These are phyloP conservation scores for Xylaria sp. DNA, from an alignment of 2,329 filamentous ascomycete species.

Conservation along the genomic window DNA sequence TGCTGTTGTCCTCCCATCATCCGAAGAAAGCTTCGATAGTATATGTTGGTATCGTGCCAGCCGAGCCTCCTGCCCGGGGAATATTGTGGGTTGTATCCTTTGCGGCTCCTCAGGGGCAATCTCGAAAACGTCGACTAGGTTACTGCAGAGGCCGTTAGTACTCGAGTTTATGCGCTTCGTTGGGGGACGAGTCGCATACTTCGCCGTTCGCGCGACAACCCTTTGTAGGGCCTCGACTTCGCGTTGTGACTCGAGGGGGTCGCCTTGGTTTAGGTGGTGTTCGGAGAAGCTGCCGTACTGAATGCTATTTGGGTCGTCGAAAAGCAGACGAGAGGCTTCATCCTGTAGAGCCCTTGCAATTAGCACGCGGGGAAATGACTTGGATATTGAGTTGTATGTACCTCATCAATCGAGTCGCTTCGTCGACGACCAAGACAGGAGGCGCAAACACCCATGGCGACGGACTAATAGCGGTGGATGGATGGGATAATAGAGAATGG, in stretches of 20 bases:
- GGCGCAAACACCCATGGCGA: conserved; percentile 68
- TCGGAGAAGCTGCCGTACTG: conserved; percentile 74
- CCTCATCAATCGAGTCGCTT: conserved; percentile 66
- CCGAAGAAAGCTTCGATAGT: conserved; percentile 66
- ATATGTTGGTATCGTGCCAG: conserved; percentile 70
- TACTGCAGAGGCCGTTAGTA: conserved; percentile 57
- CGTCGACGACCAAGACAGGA: conserved; percentile 68
- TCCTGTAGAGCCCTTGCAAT: conserved; percentile 54
- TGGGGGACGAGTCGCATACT: conserved; percentile 57
- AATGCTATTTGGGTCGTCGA: conserved; percentile 68
- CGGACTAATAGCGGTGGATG: neutral
- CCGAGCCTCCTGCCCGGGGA: conserved; percentile 65
- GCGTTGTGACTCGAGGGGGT: conserved; percentile 70
- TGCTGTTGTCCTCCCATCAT: conserved; percentile 53
- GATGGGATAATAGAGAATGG: conserved; percentile 25
- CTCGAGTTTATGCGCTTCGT: no score
- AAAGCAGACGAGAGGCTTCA: conserved; percentile 68
- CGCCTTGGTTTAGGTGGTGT: conserved; percentile 65
- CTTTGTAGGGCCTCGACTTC: conserved; percentile 73
- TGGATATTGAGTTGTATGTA: conserved; percentile 48
- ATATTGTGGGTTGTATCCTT: conserved; percentile 46
- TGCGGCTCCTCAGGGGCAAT: conserved; percentile 64
- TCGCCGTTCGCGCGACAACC: conserved; percentile 72
- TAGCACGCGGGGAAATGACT: conserved; percentile 20
- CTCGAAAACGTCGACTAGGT: conserved; percentile 75